Evolutionary conservation across 192 early-diverging fungal species (phyloP).

Genomic region (Kickxella alabastrina): DNA sequence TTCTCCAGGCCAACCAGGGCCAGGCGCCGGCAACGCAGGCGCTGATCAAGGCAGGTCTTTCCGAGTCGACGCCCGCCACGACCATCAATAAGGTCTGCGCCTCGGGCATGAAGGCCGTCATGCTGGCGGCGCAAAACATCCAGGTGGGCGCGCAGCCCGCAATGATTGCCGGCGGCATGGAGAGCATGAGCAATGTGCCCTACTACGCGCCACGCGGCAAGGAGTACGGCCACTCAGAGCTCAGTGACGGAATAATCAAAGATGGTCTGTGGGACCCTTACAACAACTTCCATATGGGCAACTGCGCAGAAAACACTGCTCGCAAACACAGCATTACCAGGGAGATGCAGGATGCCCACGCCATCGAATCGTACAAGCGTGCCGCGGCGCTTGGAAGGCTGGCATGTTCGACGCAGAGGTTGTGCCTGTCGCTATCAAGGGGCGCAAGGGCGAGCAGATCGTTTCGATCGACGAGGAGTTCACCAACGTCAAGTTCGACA

Average conservation of each 20-base stretch:
- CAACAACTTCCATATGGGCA: slow-evolving; percentile 80
- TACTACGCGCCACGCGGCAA: slow-evolving; percentile 60
- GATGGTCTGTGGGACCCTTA: slow-evolving; percentile 97
- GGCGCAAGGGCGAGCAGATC: slow-evolving; percentile 75
- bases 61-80: slow-evolving; percentile 80
- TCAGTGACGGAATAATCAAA: slow-evolving; percentile 85
- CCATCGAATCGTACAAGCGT: slow-evolving; percentile 81
- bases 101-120: slow-evolving; percentile 96
- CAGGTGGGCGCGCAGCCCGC: slow-evolving; percentile 70
- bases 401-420: slow-evolving; percentile 82
- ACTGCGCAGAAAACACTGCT: slow-evolving; percentile 84
- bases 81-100: slow-evolving; percentile 99
- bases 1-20: slow-evolving; percentile 81
- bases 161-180: slow-evolving; percentile 94
- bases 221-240: slow-evolving; percentile 76
- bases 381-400: slow-evolving; percentile 80
- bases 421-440: slow-evolving; percentile 77
- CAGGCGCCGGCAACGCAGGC: slow-evolving; percentile 95
- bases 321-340: slow-evolving; percentile 80
- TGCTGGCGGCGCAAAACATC: slow-evolving; percentile 84
- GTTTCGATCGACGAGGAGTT: slow-evolving; percentile 90
- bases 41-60: slow-evolving; percentile 72
- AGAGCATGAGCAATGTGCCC: slow-evolving; percentile 94
- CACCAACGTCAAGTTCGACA: slow-evolving; percentile 90
- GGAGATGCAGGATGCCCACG: slow-evolving; percentile 88